Base-by-base conservation (phyloP, 2,329 filamentous ascomycete genomes). In the Claviceps citrina region DNA sequence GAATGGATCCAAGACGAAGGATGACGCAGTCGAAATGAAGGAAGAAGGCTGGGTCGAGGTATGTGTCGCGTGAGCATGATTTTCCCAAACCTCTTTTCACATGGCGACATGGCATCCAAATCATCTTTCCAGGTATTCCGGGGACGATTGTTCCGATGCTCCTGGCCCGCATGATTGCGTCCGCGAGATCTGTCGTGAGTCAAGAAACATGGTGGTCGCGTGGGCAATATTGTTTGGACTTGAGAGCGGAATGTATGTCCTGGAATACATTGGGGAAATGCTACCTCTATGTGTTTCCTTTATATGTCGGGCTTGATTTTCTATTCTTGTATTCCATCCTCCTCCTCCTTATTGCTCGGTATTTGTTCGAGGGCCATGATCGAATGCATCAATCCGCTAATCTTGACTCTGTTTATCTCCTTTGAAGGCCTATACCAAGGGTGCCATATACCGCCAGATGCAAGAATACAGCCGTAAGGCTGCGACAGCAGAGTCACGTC, bases 391-490 rank as follows among this genome's bases (percentile, higher is more conserved):
- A 24, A 26, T 22, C 15, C 13, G 26, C 41, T 43, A 33, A 40
- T 22, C 5, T 13, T 7, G 15, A n/a, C 15, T 25, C 18, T 30
- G n/a, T 22, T 28, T 22, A 10, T 36, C 6, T 7, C 28, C 45
- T 45, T 45, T 49, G 24, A 22, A 63, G 60, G 47, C 55, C 40
- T 63, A 62, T 44, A 63, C 59, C 44, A 98, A 96, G 65, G 91
- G 94, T 66, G 91, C 91, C 47, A 94, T 98, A 58, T 81, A 84
- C 54, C 84, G 93, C 43, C 89, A 95, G 64, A 94, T 98, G 86
- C 84, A 86, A 57, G 91, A 96, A 63, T 95, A 93, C 63, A 94
- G 93, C 64, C 79, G 91, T 51, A 85, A 93, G 58, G 87, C 86
- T 57, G 70, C 73, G 43, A 82, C 81, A 31, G 67, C 93, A 46